Percentiles rank a stretch among this genome's conserved stretches.
These are phyloP conservation scores for Acacia melanoxylon DNA, from an alignment of 306 rosid genomes.

Conservation along the genomic window DNA sequence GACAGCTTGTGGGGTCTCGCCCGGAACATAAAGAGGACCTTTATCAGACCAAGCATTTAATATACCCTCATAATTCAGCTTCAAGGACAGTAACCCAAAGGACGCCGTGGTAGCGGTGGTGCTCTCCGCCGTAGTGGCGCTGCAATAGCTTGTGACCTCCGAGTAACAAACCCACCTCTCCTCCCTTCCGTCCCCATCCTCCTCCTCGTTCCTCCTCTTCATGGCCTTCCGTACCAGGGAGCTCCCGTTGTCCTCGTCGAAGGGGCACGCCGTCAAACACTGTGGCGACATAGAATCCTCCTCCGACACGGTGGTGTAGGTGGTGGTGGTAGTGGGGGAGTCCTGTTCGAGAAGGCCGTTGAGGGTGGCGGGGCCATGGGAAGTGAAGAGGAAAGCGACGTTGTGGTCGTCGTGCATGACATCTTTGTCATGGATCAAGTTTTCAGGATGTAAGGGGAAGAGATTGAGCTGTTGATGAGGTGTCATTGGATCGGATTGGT, in stretches of 20 bases:
- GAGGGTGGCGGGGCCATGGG: slow-evolving; percentile 56
- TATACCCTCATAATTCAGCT: slow-evolving; percentile 79
- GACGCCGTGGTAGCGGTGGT: background rate
- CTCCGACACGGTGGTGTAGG: slow-evolving; percentile 22
- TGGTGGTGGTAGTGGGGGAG: slow-evolving; percentile 25
- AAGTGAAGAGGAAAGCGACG: slow-evolving; percentile 65
- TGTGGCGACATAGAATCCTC: slow-evolving; percentile 33
- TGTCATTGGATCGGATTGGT: background rate
- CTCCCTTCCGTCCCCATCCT: slow-evolving; percentile 40
- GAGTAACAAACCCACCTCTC: slow-evolving; percentile 95
- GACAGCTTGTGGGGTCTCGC: slow-evolving; percentile 62
- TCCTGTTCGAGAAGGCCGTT: slow-evolving; percentile 49
- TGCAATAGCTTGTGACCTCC: slow-evolving; percentile 51
- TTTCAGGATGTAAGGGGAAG: slow-evolving; percentile 67
- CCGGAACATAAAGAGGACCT: slow-evolving; percentile 65
- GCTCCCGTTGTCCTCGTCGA: background rate
- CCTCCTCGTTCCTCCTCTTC: slow-evolving; percentile 55
- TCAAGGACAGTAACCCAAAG: slow-evolving; percentile 57
- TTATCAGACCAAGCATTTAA: slow-evolving; percentile 90
- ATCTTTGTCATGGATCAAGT: slow-evolving; percentile 36
- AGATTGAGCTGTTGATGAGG: slow-evolving; percentile 41
- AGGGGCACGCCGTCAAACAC: slow-evolving; percentile 24
- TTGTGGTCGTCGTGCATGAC: slow-evolving; percentile 49
- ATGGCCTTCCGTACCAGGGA: slow-evolving; percentile 76
- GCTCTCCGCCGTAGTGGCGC: background rate